These are phyloP conservation scores for Phytophthora idaei DNA, from an alignment of 352 stramenopile genomes.

Conservation along the genomic window DNA sequence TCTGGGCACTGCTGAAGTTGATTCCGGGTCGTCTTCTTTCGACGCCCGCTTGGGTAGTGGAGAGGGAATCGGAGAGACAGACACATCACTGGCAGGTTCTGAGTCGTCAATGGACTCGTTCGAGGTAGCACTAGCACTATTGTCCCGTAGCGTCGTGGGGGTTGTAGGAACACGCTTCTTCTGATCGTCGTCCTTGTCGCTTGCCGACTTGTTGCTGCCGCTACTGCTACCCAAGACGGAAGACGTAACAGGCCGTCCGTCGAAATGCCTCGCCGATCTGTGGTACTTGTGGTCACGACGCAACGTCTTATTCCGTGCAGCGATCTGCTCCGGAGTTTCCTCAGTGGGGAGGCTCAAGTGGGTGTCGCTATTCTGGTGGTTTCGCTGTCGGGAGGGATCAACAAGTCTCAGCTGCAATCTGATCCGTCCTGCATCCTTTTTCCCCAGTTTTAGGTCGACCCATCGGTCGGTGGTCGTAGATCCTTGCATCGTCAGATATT, in stretches of 20 bases:
- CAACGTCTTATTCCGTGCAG: constrained; percentile 27
- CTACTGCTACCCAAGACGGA: constrained; percentile 26
- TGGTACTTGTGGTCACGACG: constrained; percentile 45
- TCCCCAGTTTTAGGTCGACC: constrained; percentile 59
- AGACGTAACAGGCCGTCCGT: constrained; percentile 25
- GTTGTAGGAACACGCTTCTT: constrained; percentile 22
- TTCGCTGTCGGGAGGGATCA: constrained; percentile 13
- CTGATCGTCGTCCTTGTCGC: constrained; percentile 30
- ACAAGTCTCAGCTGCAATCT: constrained; percentile 72
- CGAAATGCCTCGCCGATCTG: constrained; percentile 32
- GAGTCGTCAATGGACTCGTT: constrained; percentile 49
- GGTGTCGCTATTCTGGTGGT: constrained; percentile 36
- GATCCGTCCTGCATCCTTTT: constrained; percentile 62
- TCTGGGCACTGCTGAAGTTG: constrained; percentile 11
- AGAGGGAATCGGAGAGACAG: constrained; percentile 30
- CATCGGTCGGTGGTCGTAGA: constrained; percentile 55
- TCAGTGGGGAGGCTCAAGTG: constrained; percentile 37
- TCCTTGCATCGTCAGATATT: constrained; percentile 46
- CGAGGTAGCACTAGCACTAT: constrained; percentile 44
- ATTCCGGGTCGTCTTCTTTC: constrained; percentile 35
- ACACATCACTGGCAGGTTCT: constrained; percentile 44
- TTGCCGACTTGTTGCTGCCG: constrained; percentile 26
- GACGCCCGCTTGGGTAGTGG: constrained; percentile 30
- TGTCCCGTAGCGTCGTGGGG: constrained; percentile 22
- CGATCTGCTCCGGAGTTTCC: constrained; percentile 32